Base-by-base conservation (phyloP, 2,329 filamentous ascomycete species). In the Xylaria sp. region DNA sequence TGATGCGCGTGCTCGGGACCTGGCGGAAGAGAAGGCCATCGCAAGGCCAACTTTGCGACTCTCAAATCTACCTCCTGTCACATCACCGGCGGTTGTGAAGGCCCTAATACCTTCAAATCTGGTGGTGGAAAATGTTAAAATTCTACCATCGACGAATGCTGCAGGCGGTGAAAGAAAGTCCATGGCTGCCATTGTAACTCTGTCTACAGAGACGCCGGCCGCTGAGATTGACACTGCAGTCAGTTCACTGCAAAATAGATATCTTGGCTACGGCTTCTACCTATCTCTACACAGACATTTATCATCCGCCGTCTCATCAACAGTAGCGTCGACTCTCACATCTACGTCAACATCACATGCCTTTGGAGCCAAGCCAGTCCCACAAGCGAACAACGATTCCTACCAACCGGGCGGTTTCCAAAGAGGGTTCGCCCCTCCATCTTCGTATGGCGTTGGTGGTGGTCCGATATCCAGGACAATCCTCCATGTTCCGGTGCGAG, bases 191-290 rank as follows among this genome's bases (percentile, higher is more conserved):
- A 93, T 97, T 72, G 91, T 96, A 51, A 94, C 91, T 0, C 81
- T 97, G 33, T 89, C 91, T 1, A 89, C 91, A 65, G 92, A 96
- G 70, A 96, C 93, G 0, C 88, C 93, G 0, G 91, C 91, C 0
- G 91, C 90, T 27, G 92, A 96, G 63, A 94, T 97, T 61, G 94
- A 97, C 74, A 85, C 88, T 3, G 87, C 90, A 0, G 92, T 97
- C 59, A 95, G 89, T 75, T 81, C 87, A 3, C 81, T 97, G 36
- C 92, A 96, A 75, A 94, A 96, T 70, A 89, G 86, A 71, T 97
- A 97, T 76, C 82, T 97, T 17, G 94, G 94, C 17, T 93, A 89
- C 76, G 94, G 94, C 5, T 93, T 91, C 80, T 91, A 94, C 77
- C 83, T 97, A 1, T 90, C 88, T 6, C 85, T 97, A 50, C 92